Base-by-base conservation (phyloP, 2,329 filamentous ascomycete species). In the Parascedosporium putredinis region DNA sequence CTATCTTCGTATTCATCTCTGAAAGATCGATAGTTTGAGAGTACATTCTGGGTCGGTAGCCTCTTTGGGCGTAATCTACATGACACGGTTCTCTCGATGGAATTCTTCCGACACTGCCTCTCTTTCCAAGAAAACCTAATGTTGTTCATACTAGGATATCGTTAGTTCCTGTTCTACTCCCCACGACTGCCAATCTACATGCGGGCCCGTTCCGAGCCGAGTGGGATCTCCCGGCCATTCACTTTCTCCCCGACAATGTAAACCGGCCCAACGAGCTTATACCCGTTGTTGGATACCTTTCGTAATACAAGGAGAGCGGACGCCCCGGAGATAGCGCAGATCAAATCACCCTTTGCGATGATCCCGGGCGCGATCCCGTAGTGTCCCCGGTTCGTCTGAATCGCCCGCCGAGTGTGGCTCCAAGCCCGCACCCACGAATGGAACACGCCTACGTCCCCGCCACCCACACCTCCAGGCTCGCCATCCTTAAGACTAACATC, bases 381-480 rank as follows among this genome's bases (percentile, higher is more conserved):
- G 45, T 47, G 20, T 3, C 45, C 45, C 2, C 16, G 24, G 18
- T 47, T 29, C 3, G 45, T 47, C 27, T 36, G 45, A 14, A 47
- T 47, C 3, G 34, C 14, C 10, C 45, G n/a, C 24, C 45, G 45
- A 12, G 45, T 47, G 18, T 47, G 45, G n/a, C 45, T 29, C 25
- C 27, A 47, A 18, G 45, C 45, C 9, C 45, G 45, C 10, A 47
- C 45, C 45, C 45, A 47, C 14, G 45, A 33, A 29, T 47, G 45
- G 18, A 47, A 47, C 4, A 47, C 27, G 2, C 20, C 25, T 5
- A 18, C 8, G 16, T 47, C 27, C 5, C 45, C 45, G 3, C 29
- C 45, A 12, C 14, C 20, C 18, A 16, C 45, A 8, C 34, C 25
- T 9, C n/a, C n/a, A n/a, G n/a, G n/a, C n/a, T n/a, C n/a, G n/a